Evolutionary conservation across 1,284 basidiomycete genomes (phyloP).

Genomic region (Trametes pubescens): DNA sequence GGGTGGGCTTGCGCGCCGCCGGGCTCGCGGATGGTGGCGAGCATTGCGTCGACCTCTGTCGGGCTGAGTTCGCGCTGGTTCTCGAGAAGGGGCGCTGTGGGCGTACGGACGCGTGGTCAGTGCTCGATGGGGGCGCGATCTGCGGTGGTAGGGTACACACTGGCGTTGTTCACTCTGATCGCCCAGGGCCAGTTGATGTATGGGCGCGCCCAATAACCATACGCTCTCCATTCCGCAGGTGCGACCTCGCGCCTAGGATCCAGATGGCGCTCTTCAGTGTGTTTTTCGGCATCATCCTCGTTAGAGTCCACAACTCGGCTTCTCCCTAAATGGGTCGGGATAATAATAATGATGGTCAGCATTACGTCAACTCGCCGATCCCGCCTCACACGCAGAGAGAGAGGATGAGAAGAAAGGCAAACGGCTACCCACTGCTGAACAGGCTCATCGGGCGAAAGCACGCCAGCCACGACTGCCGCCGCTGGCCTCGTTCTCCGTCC

Average conservation of each 20-base stretch:
- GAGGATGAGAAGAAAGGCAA: not conserved
- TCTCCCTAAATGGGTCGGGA: slow-evolving; percentile 15
- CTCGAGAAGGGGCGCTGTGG: slow-evolving; percentile 33
- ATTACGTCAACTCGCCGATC: slow-evolving; percentile 26
- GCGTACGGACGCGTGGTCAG: slow-evolving; percentile 12
- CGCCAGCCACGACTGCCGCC: slow-evolving; percentile 29
- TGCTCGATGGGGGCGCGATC: slow-evolving; percentile 3
- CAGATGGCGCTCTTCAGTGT: not conserved
- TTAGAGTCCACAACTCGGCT: not conserved
- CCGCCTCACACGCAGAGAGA: not conserved
- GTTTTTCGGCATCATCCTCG: not conserved
- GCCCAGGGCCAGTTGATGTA: slow-evolving; percentile 24
- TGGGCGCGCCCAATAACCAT: slow-evolving; percentile 44
- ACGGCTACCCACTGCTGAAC: slow-evolving; percentile 27
- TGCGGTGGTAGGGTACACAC: slow-evolving; percentile 31
- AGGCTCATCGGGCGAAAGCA: slow-evolving; percentile 28
- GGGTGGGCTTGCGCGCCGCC: slow-evolving; percentile 45
- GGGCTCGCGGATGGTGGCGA: slow-evolving; percentile 42
- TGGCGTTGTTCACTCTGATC: slow-evolving; percentile 39
- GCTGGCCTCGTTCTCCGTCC: not conserved
- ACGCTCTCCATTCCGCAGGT: slow-evolving; percentile 40
- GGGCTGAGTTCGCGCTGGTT: slow-evolving; percentile 34
- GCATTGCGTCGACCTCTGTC: slow-evolving; percentile 46
- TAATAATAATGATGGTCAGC: not conserved
- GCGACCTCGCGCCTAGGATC: slow-evolving; percentile 15